Percentiles rank a stretch among this genome's conserved stretches.
Evolutionary conservation across 1,139 yeast genomes (phyloP).

Genomic region (Hyphopichia pseudoburtonii): DNA sequence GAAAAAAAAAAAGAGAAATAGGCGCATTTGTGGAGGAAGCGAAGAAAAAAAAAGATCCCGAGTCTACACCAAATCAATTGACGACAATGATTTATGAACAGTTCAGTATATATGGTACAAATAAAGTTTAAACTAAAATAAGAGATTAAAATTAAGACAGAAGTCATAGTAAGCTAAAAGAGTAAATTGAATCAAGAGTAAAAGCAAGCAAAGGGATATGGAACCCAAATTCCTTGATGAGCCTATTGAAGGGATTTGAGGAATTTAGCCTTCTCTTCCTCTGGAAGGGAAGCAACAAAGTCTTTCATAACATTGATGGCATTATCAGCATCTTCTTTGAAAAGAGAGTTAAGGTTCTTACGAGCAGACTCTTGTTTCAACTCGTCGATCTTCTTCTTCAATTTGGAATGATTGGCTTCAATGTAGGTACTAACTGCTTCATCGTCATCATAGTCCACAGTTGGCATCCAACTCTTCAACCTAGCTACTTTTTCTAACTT

Average conservation of each 20-base stretch:
- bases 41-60: too few species aligned
- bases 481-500: conserved; percentile 84
- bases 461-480: conserved; percentile 84
- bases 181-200: not conserved
- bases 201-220: not conserved
- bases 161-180: not conserved
- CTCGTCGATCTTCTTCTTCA: conserved; percentile 61
- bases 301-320: conserved; percentile 62
- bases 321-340: conserved; percentile 55
- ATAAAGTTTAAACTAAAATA: too few species aligned
- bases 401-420: conserved; percentile 68
- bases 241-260: conserved; percentile 13
- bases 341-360: conserved; percentile 57
- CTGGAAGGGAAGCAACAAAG: conserved; percentile 56
- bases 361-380: conserved; percentile 66
- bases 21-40: too few species aligned
- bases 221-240: too few species aligned
- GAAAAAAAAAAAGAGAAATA: too few species aligned
- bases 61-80: too few species aligned
- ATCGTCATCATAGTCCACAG: conserved; percentile 72
- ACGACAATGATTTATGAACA: too few species aligned
- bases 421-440: conserved; percentile 82
- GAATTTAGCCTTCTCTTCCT: conserved; percentile 58
- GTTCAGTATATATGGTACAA: too few species aligned
- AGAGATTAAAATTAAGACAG: not conserved